Conservation (phyloP, 2,329 filamentous ascomycete genomes). For the Metarhizium brunneum region DNA sequence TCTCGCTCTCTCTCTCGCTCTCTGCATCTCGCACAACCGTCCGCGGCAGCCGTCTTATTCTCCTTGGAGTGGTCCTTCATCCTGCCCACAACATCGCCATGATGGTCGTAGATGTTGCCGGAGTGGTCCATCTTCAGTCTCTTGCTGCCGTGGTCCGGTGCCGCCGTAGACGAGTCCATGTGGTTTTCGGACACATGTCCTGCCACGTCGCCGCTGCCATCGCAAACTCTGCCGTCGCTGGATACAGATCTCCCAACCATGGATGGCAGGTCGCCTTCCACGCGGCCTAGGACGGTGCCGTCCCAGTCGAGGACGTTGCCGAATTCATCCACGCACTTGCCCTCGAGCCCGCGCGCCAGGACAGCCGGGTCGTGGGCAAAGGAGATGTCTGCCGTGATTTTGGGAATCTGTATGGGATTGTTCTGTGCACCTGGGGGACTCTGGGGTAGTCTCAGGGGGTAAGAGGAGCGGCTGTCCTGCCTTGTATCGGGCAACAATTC, state of each 20-base stretch:
- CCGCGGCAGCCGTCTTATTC: not conserved
- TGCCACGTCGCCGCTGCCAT: slow-evolving; percentile 68
- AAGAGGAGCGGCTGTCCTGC: not conserved
- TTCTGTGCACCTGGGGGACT: slow-evolving; percentile 1
- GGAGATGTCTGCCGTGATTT: slow-evolving; percentile 29
- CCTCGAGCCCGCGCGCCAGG: slow-evolving; percentile 33
- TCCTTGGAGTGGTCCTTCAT: slow-evolving; percentile 30
- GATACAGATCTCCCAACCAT: slow-evolving; percentile 42
- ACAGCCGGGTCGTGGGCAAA: slow-evolving; percentile 21
- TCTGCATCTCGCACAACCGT: not conserved
- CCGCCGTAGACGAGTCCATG: slow-evolving; percentile 20
- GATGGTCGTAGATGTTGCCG: slow-evolving; percentile 47
- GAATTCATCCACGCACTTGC: slow-evolving; percentile 42
- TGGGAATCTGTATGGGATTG: slow-evolving; percentile 21
- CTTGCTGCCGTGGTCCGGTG: slow-evolving; percentile 31
- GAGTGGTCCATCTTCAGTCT: slow-evolving; percentile 45
- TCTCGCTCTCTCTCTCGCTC: not conserved
- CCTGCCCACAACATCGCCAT: slow-evolving; percentile 52
- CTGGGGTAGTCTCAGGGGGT: not conserved
- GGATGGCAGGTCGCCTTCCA: slow-evolving; percentile 43
- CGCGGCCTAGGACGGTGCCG: slow-evolving; percentile 41
- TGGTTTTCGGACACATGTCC: slow-evolving; percentile 60
- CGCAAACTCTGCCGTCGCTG: slow-evolving; percentile 46
- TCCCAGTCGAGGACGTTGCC: slow-evolving; percentile 42
- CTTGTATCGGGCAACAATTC: not conserved